These are phyloP conservation scores for Penicillium crystallinum DNA, from an alignment of 495 filamentous ascomycete genomes.

Conservation along the genomic window DNA sequence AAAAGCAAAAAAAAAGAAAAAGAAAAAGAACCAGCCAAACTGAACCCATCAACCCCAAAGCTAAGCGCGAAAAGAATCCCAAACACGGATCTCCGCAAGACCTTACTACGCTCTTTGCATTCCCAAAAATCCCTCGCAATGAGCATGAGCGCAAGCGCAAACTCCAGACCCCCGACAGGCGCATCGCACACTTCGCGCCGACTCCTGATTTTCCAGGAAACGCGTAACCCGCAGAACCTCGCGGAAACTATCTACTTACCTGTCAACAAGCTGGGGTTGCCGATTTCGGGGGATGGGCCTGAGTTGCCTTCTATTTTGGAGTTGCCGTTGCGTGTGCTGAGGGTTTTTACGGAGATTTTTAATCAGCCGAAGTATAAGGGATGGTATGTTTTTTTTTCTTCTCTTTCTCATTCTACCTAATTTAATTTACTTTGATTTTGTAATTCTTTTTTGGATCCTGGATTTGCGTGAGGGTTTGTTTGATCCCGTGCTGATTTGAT, in stretches of 20 bases:
- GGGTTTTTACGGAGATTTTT: conserved; percentile 42
- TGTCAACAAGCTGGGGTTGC: conserved; percentile 42
- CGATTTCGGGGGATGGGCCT: conserved; percentile 35
- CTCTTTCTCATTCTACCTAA: conserved; percentile 3
- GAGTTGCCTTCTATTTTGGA: conserved; percentile 36
- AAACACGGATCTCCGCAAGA: conserved; percentile 4
- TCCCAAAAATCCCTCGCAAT: not conserved
- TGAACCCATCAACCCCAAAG: not conserved
- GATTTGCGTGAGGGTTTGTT: too few species aligned
- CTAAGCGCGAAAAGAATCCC: not conserved
- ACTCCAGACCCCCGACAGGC: not conserved
- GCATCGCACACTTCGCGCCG: conserved; percentile 16
- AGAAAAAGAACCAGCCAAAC: conserved; percentile 5
- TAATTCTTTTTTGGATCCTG: conserved; percentile 6
- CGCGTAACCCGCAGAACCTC: conserved; percentile 27
- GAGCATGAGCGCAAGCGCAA: conserved; percentile 1
- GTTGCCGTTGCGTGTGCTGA: conserved; percentile 35
- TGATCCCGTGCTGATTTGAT: conserved; percentile 5
- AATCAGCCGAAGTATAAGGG: conserved; percentile 44
- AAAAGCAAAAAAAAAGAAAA: not conserved
- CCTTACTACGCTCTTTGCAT: not conserved
- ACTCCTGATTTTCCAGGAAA: conserved; percentile 37
- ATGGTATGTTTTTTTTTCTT: conserved; percentile 32
- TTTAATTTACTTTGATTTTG: conserved; percentile 2
- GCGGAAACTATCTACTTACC: conserved; percentile 33